Conservation (phyloP, 108 stramenopile species). For the Nannochloropsis granulata region DNA sequence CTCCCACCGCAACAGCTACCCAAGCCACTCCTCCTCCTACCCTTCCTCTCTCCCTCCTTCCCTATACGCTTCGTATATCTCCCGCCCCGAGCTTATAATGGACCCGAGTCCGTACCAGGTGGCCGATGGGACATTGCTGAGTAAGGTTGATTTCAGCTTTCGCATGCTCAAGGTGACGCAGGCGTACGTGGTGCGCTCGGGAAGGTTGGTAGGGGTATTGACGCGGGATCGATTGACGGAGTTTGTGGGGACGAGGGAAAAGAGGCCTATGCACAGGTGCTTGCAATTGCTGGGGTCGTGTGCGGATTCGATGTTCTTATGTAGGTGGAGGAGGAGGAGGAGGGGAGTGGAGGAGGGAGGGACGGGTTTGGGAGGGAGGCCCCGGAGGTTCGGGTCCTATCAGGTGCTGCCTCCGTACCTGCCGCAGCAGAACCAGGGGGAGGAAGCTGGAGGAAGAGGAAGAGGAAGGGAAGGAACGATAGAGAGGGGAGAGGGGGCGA, state of each 20-base stretch:
- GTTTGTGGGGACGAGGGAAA: not conserved
- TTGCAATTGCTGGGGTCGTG: not conserved
- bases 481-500: too few relatives aligned
- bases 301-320: not conserved
- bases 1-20: not conserved
- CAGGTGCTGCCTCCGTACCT: not conserved
- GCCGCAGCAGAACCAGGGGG: too few relatives aligned
- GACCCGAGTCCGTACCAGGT: slow-evolving; percentile 14
- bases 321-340: not conserved
- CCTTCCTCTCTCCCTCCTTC: too few relatives aligned
- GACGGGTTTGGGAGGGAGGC: too few relatives aligned
- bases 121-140: slow-evolving; percentile 23
- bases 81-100: not conserved
- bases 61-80: not conserved
- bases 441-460: too few relatives aligned
- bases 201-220: slow-evolving; percentile 21
- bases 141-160: slow-evolving; percentile 32
- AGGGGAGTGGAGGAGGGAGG: not conserved
- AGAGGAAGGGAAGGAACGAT: too few relatives aligned
- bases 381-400: not conserved
- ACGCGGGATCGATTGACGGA: slow-evolving; percentile 16
- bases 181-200: slow-evolving; percentile 28
- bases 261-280: slow-evolving; percentile 12
- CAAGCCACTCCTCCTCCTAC: not conserved
- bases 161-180: slow-evolving; percentile 30